Evolutionary conservation across 345 rosid species (phyloP).

Genomic region (Acer saccharum): DNA sequence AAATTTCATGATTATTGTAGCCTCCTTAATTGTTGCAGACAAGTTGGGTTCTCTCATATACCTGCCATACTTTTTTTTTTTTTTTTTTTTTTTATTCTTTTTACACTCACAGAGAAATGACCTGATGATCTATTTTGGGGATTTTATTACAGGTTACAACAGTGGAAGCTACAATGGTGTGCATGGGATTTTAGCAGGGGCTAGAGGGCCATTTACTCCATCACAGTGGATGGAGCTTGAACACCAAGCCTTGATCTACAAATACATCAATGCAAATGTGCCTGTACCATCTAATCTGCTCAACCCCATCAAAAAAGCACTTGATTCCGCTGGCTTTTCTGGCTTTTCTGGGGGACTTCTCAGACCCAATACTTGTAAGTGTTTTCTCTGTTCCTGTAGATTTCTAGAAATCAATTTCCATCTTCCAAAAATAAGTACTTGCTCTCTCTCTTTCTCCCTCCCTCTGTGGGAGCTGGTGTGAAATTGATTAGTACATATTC

Average conservation of each 20-base stretch:
- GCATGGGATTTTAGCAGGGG: slow-evolving; percentile 45
- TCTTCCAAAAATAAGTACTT: not conserved
- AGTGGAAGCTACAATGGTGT: slow-evolving; percentile 39
- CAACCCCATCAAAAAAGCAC: slow-evolving; percentile 72
- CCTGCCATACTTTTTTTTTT: not conserved
- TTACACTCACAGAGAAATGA: not conserved
- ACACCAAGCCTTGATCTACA: slow-evolving; percentile 94
- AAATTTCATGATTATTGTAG: slow-evolving; percentile 17
- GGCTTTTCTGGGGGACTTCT: slow-evolving; percentile 42
- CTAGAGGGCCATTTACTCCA: slow-evolving; percentile 61
- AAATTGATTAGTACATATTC: not conserved
- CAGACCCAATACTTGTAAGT: slow-evolving; percentile 60
- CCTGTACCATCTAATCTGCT: slow-evolving; percentile 82
- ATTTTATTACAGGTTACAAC: slow-evolving; percentile 36
- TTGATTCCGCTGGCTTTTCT: slow-evolving; percentile 56
- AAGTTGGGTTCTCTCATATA: slow-evolving; percentile 9
- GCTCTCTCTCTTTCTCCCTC: not conserved
- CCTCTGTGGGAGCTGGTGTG: not conserved
- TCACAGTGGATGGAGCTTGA: slow-evolving; percentile 95
- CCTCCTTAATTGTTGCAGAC: slow-evolving; percentile 11
- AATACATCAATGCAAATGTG: slow-evolving; percentile 70
- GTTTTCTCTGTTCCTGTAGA: not conserved
- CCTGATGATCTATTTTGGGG: not conserved
- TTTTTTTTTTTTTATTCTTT: not conserved
- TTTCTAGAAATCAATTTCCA: not conserved